These are phyloP conservation scores for Entomortierella beljakovae DNA, from an alignment of 192 early-diverging fungal species.

Conservation along the genomic window DNA sequence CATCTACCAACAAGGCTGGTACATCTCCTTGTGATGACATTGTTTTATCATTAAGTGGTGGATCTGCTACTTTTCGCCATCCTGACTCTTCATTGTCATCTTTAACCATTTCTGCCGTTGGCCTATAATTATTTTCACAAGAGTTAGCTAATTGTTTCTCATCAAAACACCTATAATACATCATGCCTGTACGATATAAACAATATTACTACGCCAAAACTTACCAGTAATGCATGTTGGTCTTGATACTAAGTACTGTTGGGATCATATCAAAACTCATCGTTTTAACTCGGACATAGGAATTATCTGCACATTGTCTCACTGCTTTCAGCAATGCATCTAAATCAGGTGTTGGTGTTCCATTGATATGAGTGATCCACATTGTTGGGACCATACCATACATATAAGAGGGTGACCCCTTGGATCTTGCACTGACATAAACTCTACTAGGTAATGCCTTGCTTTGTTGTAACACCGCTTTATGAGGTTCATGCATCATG, in stretches of 20 bases:
- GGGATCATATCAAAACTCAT: constrained; percentile 84
- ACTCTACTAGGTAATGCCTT: constrained; percentile 74
- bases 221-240: constrained; percentile 76
- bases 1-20: constrained; percentile 27
- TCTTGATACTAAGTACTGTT: constrained; percentile 77
- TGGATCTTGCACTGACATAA: constrained; percentile 64
- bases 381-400: constrained; percentile 74
- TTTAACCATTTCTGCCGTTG: constrained; percentile 50
- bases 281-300: constrained; percentile 79
- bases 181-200: no score
- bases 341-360: constrained; percentile 64
- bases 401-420: constrained; percentile 73
- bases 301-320: constrained; percentile 65
- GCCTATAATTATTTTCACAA: constrained; percentile 30
- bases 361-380: constrained; percentile 83
- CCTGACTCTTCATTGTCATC: constrained; percentile 54
- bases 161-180: no score
- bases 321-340: constrained; percentile 74
- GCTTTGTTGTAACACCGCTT: constrained; percentile 74
- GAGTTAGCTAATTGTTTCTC: background rate
- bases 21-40: background rate
- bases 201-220: background rate
- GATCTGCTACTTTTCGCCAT: constrained; percentile 47
- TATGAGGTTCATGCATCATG: constrained; percentile 78
- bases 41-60: background rate